Evolutionary conservation across 2,329 filamentous ascomycete species (phyloP), one percentile per base, ranked within the genome.

Genomic region (Xenosphaeropsis pyriputrescens): DNA sequence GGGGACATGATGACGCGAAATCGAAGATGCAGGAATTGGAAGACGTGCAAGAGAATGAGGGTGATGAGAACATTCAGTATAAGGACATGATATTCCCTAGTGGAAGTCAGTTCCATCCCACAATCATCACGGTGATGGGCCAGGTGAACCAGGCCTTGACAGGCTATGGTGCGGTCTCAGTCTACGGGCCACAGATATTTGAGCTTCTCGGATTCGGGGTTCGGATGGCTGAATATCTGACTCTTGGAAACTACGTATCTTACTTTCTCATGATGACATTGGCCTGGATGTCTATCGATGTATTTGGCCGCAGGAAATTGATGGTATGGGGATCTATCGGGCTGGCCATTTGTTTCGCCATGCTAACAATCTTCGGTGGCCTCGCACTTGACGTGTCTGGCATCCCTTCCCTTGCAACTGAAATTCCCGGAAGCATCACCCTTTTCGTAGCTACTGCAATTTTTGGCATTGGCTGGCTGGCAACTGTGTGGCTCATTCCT

Each of bases 131-230:
- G 0, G 59, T 77, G 35, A 76, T 77, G 71, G 70, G 71, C 1
- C 72, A 78, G 50, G 53, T 76, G 45, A 75, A 75, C 45, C 73
- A 77, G 50, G 68, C 68, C 1, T 52, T 72, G 36, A 72, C 68
- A 0, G 67, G 68, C 7, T 74, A 73, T 39, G 70, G 70, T 2
- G 73, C 72, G 0, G 68, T 78, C 2, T 71, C 65, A 14, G 72
- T 77, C 2, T 77, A 77, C 41, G 73, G 72, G 0, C 71, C 72
- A 2, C 73, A 77, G 45, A 76, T 77, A 38, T 77, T 77, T 50
- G 64, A 72, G 44, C 64, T 77, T 8, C 64, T 77, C 3, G 71
- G 72, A 13, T 73, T 76, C 49, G 51, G 54, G 14, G 62, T 66
- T 29, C 55, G 54, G 4, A 56, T 54, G 13, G 64, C 72, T 1